phyloP scores from a whole-genome alignment of 2,329 filamentous ascomycete species.

The Aspergillus phoenicis region DNA sequence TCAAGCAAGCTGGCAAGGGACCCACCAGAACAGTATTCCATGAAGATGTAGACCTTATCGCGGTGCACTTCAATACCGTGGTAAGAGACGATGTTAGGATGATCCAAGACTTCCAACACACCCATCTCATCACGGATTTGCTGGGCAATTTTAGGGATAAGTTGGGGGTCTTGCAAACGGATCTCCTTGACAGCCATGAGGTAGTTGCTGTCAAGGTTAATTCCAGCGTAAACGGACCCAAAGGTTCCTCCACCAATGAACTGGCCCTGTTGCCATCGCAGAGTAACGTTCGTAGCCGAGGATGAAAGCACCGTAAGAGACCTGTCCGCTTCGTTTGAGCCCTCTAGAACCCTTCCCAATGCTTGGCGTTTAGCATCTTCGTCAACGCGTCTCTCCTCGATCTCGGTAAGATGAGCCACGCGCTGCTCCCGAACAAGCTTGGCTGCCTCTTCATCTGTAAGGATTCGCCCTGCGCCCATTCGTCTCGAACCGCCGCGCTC shows the following conservation, averaged over 20 bases:
- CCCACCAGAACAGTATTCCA: conserved; percentile 98
- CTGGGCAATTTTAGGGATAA: conserved; percentile 89
- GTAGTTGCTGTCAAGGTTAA: conserved; percentile 94
- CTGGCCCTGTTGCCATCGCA: conserved; percentile 98
- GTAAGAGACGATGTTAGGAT: conserved; percentile 97
- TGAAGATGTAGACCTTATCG: conserved; percentile 99
- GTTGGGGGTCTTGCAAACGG: conserved; percentile 89
- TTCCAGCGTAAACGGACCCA: conserved; percentile 94
- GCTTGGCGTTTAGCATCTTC: conserved; percentile 84
- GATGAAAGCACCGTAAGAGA: conserved; percentile 92
- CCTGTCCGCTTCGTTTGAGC: conserved; percentile 91
- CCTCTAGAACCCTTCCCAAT: conserved; percentile 86
- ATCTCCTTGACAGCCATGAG: conserved; percentile 99
- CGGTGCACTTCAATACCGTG: conserved; percentile 97
- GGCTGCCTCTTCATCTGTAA: conserved; percentile 84
- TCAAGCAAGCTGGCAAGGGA: conserved; percentile 87
- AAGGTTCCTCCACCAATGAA: conserved; percentile 97
- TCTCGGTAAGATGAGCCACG: conserved; percentile 68
- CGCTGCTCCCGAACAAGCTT: conserved; percentile 74
- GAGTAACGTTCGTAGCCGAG: conserved; percentile 89
- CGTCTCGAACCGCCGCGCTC: conserved; percentile 74
- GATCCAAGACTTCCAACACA: conserved; percentile 90
- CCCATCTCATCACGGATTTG: conserved; percentile 98
- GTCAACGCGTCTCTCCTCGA: conserved; percentile 77
- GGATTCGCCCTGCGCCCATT: conserved; percentile 72